phyloP scores from a whole-genome alignment of 1,284 basidiomycete species.

The Sanghuangporus sanghuang region DNA sequence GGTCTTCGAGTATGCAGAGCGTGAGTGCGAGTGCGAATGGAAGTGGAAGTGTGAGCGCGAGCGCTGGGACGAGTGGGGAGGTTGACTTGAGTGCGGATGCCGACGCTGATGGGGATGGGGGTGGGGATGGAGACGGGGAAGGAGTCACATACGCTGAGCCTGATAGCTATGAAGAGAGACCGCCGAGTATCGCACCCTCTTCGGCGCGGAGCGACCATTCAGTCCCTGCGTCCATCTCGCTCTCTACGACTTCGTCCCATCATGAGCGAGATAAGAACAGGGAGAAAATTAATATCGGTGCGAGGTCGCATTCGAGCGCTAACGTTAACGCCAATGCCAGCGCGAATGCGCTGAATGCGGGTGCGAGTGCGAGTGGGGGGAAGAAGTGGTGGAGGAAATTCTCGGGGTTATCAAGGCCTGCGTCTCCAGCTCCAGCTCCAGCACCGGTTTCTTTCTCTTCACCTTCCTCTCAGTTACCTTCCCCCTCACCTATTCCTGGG shows the following conservation, averaged over 20 bases:
- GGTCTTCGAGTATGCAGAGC: not conserved
- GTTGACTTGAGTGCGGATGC: not conserved
- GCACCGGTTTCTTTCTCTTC: not conserved
- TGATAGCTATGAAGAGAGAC: not conserved
- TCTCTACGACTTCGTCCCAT: not conserved
- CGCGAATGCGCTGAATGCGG: not conserved
- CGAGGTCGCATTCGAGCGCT: not conserved
- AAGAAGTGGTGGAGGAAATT: constrained; percentile 16
- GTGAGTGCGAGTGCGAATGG: not conserved
- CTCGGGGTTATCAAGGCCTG: not conserved
- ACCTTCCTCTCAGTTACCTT: not conserved
- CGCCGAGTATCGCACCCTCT: not conserved
- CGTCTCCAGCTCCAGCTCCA: not conserved
- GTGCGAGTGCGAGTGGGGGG: not conserved
- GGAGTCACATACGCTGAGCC: not conserved
- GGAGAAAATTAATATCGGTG: not conserved
- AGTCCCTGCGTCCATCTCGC: not conserved
- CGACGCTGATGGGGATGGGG: not conserved
- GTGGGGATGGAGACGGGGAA: not conserved
- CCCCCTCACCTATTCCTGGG: not conserved
- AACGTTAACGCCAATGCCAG: not conserved
- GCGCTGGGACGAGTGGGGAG: not conserved
- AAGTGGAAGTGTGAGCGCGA: not conserved
- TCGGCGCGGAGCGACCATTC: not conserved
- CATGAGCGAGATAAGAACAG: not conserved